Base-by-base conservation (phyloP, 768 basidiomycete species). In the Jaapia argillacea region DNA sequence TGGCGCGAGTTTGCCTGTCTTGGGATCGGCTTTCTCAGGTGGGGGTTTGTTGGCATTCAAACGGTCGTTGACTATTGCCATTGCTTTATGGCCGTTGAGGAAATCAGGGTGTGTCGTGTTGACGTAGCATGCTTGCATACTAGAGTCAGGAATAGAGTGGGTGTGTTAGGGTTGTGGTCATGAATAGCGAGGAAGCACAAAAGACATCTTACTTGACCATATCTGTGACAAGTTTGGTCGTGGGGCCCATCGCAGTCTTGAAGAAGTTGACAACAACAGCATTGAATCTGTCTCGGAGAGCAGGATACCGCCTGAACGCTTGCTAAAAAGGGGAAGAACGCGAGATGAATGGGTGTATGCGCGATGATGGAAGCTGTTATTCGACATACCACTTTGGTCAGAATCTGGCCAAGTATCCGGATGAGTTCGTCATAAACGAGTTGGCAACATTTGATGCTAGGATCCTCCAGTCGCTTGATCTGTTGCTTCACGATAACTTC, bases 51-150 rank as follows among this genome's bases (percentile, higher is more conserved):
- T 74, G n/a, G 83, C 84, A 51, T 77, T 84, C 51, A 98, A 56
- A 2, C 87, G 79, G 2, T 93, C 91, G 18, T 69, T 74, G 16
- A 98, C 85, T 46, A 96, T 75, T 2, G 85, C 63, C 77, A 96
- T 91, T 2, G 96, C 85, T 67, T 85, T 92, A 67, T 99, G 94
- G 20, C 96, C 96, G 48, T 81, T 87, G 58, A 99, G 77, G 68
- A 99, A 98, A 65, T 99, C 96, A 1, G 96, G 96, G 59, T 99
- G 96, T 1, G 94, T 98, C 12, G 96, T 98, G 67, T 99, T 99
- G 55, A 99, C 85, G 59, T 98, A 99, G 61, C 91, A 94, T 27
- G 93, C 91, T 69, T 98, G 94, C 92, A 97, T 97, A 26, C 86
- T 91, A 45, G 31, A n/a, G 22, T 7, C 41, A 18, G 23, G 7